phyloP scores from a whole-genome alignment of 345 rosid genomes.

The Camelina laxa region DNA sequence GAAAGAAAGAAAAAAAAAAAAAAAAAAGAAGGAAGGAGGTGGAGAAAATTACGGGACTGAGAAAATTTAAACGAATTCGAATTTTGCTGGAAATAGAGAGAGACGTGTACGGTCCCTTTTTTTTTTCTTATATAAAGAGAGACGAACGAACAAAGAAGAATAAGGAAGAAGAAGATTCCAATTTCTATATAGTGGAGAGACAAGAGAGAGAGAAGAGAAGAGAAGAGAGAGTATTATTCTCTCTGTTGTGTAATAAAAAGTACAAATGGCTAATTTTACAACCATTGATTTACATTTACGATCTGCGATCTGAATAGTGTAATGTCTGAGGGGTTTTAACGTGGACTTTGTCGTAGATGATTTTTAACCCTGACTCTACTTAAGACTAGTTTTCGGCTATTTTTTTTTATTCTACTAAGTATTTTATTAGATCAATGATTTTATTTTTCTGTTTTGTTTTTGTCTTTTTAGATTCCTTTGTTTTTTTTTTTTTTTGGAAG shows the following conservation, averaged over 20 bases:
- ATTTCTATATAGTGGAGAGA: conserved; percentile 25
- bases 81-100: conserved; percentile 39
- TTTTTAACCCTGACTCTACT: neutral
- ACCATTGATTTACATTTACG: neutral
- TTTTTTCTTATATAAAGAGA: neutral
- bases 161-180: conserved; percentile 15
- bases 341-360: neutral
- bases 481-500: no score
- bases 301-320: neutral
- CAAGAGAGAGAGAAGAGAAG: neutral
- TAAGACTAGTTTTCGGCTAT: no score
- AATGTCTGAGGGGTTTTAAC: neutral
- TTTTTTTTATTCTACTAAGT: no score
- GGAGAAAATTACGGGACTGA: conserved; percentile 26
- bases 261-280: conserved; percentile 3
- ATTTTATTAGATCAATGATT: neutral
- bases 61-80: conserved; percentile 28
- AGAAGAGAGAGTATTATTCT: neutral
- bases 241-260: neutral
- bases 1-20: neutral
- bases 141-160: neutral
- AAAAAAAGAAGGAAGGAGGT: neutral
- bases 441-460: neutral
- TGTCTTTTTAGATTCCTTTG: no score
- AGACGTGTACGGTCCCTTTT: conserved; percentile 40